phyloP scores from a whole-genome alignment of 2,329 filamentous ascomycete genomes.

The Allantophomopsis cytisporea region DNA sequence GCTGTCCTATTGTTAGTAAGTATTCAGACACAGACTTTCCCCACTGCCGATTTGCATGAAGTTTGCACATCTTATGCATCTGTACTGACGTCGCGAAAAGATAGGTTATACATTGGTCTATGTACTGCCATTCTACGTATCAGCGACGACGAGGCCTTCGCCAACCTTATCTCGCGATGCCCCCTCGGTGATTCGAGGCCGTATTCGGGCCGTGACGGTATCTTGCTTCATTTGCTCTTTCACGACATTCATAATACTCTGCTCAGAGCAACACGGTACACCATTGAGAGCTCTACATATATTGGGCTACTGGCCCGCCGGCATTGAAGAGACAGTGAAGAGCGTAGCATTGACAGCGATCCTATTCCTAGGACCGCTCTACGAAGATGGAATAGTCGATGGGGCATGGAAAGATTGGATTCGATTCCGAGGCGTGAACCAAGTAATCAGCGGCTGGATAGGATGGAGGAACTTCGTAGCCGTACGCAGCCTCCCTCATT shows the following conservation, averaged over 20 bases:
- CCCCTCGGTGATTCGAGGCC: slow-evolving; percentile 75
- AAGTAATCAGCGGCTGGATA: slow-evolving; percentile 58
- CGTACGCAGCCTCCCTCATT: slow-evolving; percentile 33
- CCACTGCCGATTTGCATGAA: too few relatives aligned
- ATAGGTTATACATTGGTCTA: slow-evolving; percentile 78
- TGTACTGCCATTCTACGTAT: slow-evolving; percentile 83
- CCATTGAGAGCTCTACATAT: slow-evolving; percentile 45
- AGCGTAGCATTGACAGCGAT: slow-evolving; percentile 59
- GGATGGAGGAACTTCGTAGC: slow-evolving; percentile 80
- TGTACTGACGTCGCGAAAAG: slow-evolving; percentile 22
- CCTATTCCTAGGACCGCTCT: slow-evolving; percentile 76
- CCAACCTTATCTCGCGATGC: slow-evolving; percentile 71
- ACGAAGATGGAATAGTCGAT: slow-evolving; percentile 64
- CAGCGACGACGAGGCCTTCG: slow-evolving; percentile 65
- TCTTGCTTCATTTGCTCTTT: slow-evolving; percentile 59
- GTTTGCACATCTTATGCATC: too few relatives aligned
- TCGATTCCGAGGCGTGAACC: slow-evolving; percentile 36
- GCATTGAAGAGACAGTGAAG: slow-evolving; percentile 46
- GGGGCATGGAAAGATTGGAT: slow-evolving; percentile 55
- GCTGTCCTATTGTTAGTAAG: slow-evolving; percentile 2
- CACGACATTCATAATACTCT: slow-evolving; percentile 53
- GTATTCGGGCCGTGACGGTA: slow-evolving; percentile 66
- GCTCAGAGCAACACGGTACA: slow-evolving; percentile 33
- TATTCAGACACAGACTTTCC: background rate
- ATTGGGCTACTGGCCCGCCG: slow-evolving; percentile 72